Conservation (phyloP, 192 early-diverging fungal genomes). For the Dissophora ornata region DNA sequence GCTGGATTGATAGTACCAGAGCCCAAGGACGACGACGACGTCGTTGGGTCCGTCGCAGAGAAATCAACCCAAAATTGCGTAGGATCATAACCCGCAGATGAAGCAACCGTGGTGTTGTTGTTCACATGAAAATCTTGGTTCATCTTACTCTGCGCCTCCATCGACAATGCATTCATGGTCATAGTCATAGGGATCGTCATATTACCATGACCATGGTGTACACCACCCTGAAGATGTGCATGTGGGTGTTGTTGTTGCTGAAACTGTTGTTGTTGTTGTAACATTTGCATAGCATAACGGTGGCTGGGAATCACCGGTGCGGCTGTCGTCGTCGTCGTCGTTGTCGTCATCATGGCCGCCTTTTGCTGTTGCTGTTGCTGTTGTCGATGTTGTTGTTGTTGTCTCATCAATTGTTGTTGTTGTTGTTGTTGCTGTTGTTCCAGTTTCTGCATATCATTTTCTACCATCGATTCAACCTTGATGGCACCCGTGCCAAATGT, state of each 20-base stretch:
- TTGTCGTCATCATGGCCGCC: conserved; percentile 20
- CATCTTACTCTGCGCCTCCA: conserved; percentile 40
- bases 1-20: conserved; percentile 12
- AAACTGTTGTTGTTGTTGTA: conserved; percentile 38
- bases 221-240: conserved; percentile 3
- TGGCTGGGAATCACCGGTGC: conserved; percentile 52
- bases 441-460: conserved; percentile 15
- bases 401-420: conserved; percentile 35
- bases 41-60: conserved; percentile 8
- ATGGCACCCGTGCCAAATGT: conserved; percentile 37
- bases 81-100: conserved; percentile 18
- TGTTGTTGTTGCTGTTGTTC: conserved; percentile 40
- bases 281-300: conserved; percentile 42
- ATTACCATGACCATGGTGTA: neutral
- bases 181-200: conserved; percentile 25
- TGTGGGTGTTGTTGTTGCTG: conserved; percentile 25
- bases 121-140: conserved; percentile 31
- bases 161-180: conserved; percentile 35
- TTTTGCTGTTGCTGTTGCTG: conserved; percentile 37
- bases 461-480: conserved; percentile 24
- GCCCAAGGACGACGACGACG: neutral
- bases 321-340: neutral
- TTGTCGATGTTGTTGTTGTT: conserved; percentile 45
- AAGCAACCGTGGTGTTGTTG: neutral
- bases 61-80: conserved; percentile 50